Evolutionary conservation across 1,284 basidiomycete species (phyloP), one percentile per base, ranked within the genome.

Genomic region (Tilletia caries): DNA sequence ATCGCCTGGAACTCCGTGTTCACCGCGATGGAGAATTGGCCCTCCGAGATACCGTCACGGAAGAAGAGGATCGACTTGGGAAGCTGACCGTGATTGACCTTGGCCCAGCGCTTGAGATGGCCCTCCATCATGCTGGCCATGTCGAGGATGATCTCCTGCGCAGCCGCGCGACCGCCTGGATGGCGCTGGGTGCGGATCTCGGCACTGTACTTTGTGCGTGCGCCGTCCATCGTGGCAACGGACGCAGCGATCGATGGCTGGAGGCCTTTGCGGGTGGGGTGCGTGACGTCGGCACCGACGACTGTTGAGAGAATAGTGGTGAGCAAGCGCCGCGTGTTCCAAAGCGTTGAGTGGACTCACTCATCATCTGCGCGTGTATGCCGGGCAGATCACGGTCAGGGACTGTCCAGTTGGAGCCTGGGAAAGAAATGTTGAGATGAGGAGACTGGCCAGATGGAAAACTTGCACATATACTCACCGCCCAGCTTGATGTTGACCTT

Each of bases 41-140:
- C 86, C 69, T 87, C 85, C 15, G 83, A 84, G 0, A 86, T 85
- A 65, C 86, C 86, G 71, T 86, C 86, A 64, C 86, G 84, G 82
- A 85, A 85, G 75, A 86, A 83, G 67, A 85, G 81, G 46, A 85
- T 74, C 74, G 79, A 83, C 15, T 79, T 70, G 0, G 85, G 84
- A 20, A 83, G 75, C n/a, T 71, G 71, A 60, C 79, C 82, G 67
- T 75, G 79, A 69, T 82, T 82, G 12, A 43, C 18, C 34, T 44
- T 52, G 41, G 70, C 52, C 77, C 77, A 79, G 32, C 70, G 73
- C 27, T 70, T 67, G 2, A 79, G 69, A 62, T 77, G 78, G 23
- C 71, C 69, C 8, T 68, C 58, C 52, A 75, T 70, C 74, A 79
- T 78, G 43, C 13, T 29, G 72, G 75, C 60, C 15, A 79, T 72